Evolutionary conservation across 2,329 filamentous ascomycete species (phyloP), one percentile per base, ranked within the genome.

Genomic region (Cladophialophora immunda): DNA sequence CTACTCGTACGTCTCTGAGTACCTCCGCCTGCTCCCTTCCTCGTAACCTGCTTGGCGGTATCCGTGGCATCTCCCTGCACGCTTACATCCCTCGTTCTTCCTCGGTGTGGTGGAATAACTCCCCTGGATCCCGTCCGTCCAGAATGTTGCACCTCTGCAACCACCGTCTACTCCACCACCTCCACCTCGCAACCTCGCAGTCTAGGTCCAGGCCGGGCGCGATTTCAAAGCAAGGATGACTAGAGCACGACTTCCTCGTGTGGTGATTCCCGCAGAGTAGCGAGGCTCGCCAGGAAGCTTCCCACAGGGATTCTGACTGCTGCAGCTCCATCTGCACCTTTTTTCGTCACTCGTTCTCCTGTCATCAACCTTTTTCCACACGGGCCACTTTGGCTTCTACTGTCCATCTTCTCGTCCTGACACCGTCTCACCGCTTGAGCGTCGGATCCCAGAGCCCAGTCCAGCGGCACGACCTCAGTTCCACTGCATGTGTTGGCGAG

Each of bases 401-500:
- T 13, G 56, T 29, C 57, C 38, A 6, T 47, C 45, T 30, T 53
- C 29, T 29, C 30, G n/a, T 54, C 27, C 32, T 30, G n/a, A 34
- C 27, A 11, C 50, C 58, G 58, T 61, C 58, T 61, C 58, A 61
- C 58, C 58, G 58, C 58, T 61, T 32, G 47, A 55, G 27, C 52
- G n/a, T 55, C 30, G 52, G 30, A 30, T 30, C 30, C 52, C 45
- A 50, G 11, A 38, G 47, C 58, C 45, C 50, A 61, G 58, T 25
- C 58, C 41, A 61, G 45, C 41, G 22, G 45, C 13, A 52, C 29
- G 15, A 34, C 30, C 32, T 34, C 58, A 8, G 15, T 61, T n/a
- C 41, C 34, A 30, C 62, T 59, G 62, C 66, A 68, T 68, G 67
- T 56, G 67, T 32, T 68, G 67, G 58, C 63, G 54, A 36, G 47